phyloP scores from a whole-genome alignment of 345 rosid species.

The Gossypium australe region DNA sequence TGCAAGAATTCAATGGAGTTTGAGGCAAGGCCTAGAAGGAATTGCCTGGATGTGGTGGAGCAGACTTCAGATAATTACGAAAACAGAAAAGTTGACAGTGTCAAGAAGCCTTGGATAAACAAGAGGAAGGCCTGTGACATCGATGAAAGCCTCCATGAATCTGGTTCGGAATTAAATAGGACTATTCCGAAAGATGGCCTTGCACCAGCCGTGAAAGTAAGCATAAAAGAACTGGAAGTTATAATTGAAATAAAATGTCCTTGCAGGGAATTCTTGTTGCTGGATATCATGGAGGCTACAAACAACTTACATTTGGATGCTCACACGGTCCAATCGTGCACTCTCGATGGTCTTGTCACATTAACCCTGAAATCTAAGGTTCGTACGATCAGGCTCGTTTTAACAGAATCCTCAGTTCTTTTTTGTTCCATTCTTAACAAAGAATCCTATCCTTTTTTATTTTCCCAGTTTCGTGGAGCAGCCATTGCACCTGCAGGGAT shows the following conservation, averaged over 20 bases:
- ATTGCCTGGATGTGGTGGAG: conserved; percentile 40
- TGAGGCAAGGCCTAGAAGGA: conserved; percentile 40
- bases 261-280: conserved; percentile 59
- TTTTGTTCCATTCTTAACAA: neutral
- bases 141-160: conserved; percentile 32
- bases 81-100: conserved; percentile 24
- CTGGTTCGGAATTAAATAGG: conserved; percentile 29
- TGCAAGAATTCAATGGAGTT: conserved; percentile 53
- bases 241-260: conserved; percentile 60
- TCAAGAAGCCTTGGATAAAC: conserved; percentile 40
- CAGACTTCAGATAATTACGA: conserved; percentile 65
- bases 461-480: conserved; percentile 51
- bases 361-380: conserved; percentile 74
- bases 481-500: conserved; percentile 60
- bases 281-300: conserved; percentile 73
- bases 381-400: neutral
- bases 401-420: neutral
- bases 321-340: conserved; percentile 56
- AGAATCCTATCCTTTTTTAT: neutral
- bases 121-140: conserved; percentile 59
- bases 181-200: conserved; percentile 21
- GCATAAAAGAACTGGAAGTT: conserved; percentile 47
- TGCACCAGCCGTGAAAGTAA: conserved; percentile 35
- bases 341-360: conserved; percentile 50
- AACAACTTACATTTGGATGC: conserved; percentile 71